Percentiles rank a stretch among this genome's conserved stretches.
Evolutionary conservation across 164 flowering plant species (phyloP).

Genomic region (Sedum album): DNA sequence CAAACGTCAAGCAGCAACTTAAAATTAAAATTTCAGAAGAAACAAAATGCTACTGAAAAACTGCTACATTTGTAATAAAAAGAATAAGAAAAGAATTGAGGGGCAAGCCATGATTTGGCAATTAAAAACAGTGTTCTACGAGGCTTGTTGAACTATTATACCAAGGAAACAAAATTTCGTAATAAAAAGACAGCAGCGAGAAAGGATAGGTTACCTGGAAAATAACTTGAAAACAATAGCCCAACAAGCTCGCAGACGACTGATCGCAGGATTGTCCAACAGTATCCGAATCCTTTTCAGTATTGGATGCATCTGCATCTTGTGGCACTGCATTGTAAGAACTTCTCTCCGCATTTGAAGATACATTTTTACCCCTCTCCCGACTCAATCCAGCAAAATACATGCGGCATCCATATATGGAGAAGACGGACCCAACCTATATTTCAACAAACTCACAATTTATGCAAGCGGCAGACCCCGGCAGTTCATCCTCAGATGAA

Average conservation of each 20-base stretch:
- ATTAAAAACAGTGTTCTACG: too few species aligned
- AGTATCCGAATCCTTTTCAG: slow-evolving; percentile 11
- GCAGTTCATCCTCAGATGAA: not conserved
- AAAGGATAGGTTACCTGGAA: slow-evolving; percentile 53
- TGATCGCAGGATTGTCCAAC: slow-evolving; percentile 10
- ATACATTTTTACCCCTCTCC: slow-evolving; percentile 1
- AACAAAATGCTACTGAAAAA: not conserved
- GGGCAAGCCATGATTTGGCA: too few species aligned
- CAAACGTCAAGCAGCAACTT: not conserved
- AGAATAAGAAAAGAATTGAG: too few species aligned
- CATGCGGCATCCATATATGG: slow-evolving; percentile 31
- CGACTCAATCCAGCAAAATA: slow-evolving; percentile 11
- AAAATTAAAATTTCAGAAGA: not conserved
- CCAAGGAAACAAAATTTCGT: not conserved
- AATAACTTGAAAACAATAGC: slow-evolving; percentile 37
- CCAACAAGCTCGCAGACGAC: slow-evolving; percentile 25
- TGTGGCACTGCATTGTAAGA: slow-evolving; percentile 25
- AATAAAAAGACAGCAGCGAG: too few species aligned
- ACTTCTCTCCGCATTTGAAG: slow-evolving; percentile 28
- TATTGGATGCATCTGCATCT: slow-evolving; percentile 14
- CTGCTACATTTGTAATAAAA: too few species aligned
- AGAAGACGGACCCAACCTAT: slow-evolving; percentile 41
- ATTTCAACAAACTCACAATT: slow-evolving; percentile 13
- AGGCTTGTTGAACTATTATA: too few species aligned
- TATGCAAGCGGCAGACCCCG: not conserved